Conservation (phyloP, 2,329 filamentous ascomycete genomes). For the Diaporthe helianthi region DNA sequence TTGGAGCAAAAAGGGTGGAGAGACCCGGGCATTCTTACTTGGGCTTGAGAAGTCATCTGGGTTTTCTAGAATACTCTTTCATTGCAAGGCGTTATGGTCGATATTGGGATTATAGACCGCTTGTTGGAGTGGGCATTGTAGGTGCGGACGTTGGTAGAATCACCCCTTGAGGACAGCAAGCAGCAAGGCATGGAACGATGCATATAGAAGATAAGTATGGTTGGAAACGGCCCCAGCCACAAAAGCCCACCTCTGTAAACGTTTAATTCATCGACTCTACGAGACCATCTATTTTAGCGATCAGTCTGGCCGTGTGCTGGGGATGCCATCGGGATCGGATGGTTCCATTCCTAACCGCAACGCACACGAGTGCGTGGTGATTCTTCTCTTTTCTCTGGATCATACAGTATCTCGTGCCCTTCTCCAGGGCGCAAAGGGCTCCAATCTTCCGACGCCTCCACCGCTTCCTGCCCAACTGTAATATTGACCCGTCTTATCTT, state of each 20-base stretch:
- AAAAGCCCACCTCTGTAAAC: background rate
- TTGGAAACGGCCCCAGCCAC: background rate
- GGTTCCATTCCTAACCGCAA: background rate
- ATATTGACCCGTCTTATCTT: background rate
- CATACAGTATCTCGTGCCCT: background rate
- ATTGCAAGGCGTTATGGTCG: slow-evolving; percentile 32
- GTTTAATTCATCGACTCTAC: slow-evolving; percentile 5
- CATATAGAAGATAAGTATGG: slow-evolving; percentile 11
- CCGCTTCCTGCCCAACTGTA: background rate
- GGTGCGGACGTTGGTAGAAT: background rate
- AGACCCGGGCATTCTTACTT: background rate
- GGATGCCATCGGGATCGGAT: background rate
- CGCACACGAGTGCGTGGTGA: background rate
- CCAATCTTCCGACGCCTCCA: background rate
- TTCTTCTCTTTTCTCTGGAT: background rate
- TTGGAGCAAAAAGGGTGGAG: background rate
- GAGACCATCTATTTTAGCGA: background rate
- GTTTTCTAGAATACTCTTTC: slow-evolving; percentile 13
- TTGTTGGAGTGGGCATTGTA: background rate
- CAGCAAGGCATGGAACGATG: background rate
- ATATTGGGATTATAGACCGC: slow-evolving; percentile 12
- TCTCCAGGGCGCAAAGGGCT: too few relatives aligned
- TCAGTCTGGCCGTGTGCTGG: background rate
- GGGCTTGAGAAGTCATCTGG: background rate
- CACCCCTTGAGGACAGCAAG: slow-evolving; percentile 12